Evolutionary conservation across 169 alveolate species (phyloP).

Genomic region (Amoebophrya sp.): DNA sequence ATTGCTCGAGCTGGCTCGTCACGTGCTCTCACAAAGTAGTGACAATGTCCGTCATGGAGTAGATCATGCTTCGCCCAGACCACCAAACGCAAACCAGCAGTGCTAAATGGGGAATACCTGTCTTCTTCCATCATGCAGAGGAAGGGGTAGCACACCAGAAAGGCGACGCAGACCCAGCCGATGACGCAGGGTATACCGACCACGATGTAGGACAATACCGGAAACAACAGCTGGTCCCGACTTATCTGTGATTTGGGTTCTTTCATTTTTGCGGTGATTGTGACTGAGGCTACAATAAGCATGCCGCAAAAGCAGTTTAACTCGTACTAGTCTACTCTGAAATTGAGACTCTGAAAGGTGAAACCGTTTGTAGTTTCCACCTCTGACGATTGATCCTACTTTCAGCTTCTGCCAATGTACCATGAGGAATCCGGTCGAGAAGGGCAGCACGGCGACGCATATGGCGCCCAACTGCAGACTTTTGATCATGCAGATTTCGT

Average conservation of each 20-base stretch:
- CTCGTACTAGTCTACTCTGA: too few species aligned
- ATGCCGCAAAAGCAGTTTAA: too few species aligned
- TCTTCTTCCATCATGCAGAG: not conserved
- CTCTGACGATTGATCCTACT: too few species aligned
- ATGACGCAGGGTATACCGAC: not conserved
- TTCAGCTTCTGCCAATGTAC: too few species aligned
- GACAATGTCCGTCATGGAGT: too few species aligned
- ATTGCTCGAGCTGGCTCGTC: not conserved
- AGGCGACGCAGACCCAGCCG: not conserved
- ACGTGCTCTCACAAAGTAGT: not conserved
- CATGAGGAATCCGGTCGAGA: not conserved
- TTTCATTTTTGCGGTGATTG: too few species aligned
- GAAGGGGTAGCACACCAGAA: not conserved
- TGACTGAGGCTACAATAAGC: too few species aligned
- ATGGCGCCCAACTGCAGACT: not conserved
- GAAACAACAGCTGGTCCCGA: not conserved
- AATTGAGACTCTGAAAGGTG: too few species aligned
- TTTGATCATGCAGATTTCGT: not conserved
- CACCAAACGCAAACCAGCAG: not conserved
- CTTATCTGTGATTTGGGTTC: not conserved
- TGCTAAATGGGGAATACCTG: not conserved
- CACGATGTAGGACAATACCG: not conserved
- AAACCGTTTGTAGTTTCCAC: too few species aligned
- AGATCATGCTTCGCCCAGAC: not conserved
- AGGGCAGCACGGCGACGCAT: not conserved